Evolutionary conservation across 1,284 basidiomycete genomes (phyloP), one percentile per base, ranked within the genome.

Genomic region (Cutaneotrichosporon cavernicola): DNA sequence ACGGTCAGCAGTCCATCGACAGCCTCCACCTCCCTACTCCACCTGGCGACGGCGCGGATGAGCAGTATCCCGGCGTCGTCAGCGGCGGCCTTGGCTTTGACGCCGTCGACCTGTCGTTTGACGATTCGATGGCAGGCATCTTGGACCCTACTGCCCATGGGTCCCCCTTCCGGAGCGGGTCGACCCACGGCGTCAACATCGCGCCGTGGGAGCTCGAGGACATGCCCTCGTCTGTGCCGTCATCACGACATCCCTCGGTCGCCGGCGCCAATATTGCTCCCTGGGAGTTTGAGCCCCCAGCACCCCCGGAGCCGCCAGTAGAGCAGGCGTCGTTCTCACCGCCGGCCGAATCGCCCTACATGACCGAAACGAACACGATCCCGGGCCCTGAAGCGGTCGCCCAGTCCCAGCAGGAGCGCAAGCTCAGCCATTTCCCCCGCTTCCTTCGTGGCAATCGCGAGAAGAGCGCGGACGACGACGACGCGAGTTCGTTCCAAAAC

Each of bases 181-280:
- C 49, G 13, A 26, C 55, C 56, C 66, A 63, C 3, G 64, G 68
- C 1, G 68, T 73, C 21, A 80, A 77, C 62, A 77, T 79, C 57
- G 78, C 78, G 9, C 78, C 78, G 9, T 80, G 78, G 78, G 63
- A 78, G 30, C 67, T 69, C 60, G 78, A 80, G 32, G 76, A 76
- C 65, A 36, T 13, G 7, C 34, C 34, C 7, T 13, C 34, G 34
- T 36, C 34, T 13, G 56, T 52, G 38, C 34, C 11, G 14, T n/a
- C 46, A 5, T 18, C 46, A 47, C 46, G 18, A n/a, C 18, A 18
- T 16, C 46, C 46, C 46, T 50, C 58, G 34, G 8, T 36, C 34
- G 66, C 64, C 5, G 62, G 68, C 1, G 69, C 73, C 21, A 79
- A 77, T 61, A 77, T 79, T 57, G 78, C 76, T 10, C 78, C 78